Conservation (phyloP, 2,329 filamentous ascomycete species). For the Aureobasidium sp. region DNA sequence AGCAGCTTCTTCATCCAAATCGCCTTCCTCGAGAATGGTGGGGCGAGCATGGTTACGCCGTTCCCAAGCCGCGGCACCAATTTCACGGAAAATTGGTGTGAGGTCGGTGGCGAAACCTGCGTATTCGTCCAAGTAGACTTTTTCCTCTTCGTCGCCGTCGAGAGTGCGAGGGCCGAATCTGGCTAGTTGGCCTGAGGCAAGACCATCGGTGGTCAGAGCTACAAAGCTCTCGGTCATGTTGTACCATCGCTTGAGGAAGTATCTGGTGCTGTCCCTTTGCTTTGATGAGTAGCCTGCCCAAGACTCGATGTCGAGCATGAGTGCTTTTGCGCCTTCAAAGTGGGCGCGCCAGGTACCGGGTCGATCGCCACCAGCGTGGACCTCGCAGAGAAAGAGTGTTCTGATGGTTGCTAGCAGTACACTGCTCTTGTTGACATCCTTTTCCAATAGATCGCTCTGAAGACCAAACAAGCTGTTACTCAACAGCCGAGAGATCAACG, state of each 20-base stretch:
- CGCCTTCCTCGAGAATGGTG: slow-evolving; percentile 6
- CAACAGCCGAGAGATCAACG: slow-evolving; percentile 5
- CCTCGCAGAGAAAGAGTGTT: slow-evolving; percentile 16
- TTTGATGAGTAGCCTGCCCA: slow-evolving; percentile 8
- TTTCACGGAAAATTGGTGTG: slow-evolving; percentile 11
- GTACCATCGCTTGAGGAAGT: slow-evolving; percentile 16
- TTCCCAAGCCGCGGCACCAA: slow-evolving; percentile 15
- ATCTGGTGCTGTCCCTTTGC: slow-evolving; percentile 10
- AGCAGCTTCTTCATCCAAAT: slow-evolving; percentile 11
- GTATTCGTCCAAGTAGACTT: slow-evolving; percentile 16
- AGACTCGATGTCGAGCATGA: slow-evolving; percentile 14
- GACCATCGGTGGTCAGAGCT: slow-evolving; percentile 12
- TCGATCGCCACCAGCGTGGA: slow-evolving; percentile 13
- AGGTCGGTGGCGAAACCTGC: slow-evolving; percentile 15
- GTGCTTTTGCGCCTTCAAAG: slow-evolving; percentile 17
- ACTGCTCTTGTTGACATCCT: slow-evolving; percentile 12
- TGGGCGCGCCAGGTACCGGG: slow-evolving; percentile 16
- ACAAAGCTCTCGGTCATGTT: slow-evolving; percentile 17
- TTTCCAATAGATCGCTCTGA: slow-evolving; percentile 7
- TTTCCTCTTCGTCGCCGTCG: not conserved
- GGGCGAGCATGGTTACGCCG: not conserved
- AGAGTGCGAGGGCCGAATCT: slow-evolving; percentile 1
- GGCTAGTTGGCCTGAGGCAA: slow-evolving; percentile 10
- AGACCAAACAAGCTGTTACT: slow-evolving; percentile 13
- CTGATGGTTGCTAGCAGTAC: slow-evolving; percentile 13